A percentile compares a stretch with the other conserved stretches of the same genome.
These are phyloP conservation scores for Populus hybrid DNA, from an alignment of 441 rosid genomes.

Conservation along the genomic window DNA sequence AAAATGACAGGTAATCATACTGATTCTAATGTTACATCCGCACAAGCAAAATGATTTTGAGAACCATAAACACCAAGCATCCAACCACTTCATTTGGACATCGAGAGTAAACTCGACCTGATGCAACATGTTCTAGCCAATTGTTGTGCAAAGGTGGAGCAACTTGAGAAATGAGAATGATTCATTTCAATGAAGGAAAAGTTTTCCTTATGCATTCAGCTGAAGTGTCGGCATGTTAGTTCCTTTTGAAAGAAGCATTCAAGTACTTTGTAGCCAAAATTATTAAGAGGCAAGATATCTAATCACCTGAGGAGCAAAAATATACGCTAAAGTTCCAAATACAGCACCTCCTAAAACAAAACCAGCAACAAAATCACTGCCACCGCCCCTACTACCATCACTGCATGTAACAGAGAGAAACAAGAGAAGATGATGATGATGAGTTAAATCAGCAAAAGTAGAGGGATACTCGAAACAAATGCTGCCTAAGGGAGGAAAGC, in stretches of 20 bases:
- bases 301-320: conserved; percentile 92
- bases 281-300: conserved; percentile 6
- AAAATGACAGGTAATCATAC: background rate
- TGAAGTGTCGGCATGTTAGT: background rate
- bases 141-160: background rate
- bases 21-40: background rate
- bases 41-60: background rate
- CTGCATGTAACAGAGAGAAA: conserved; percentile 31
- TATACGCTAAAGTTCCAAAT: conserved; percentile 75
- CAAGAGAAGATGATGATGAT: background rate
- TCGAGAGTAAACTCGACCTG: background rate
- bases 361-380: conserved; percentile 84
- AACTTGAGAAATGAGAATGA: background rate
- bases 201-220: background rate
- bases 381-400: conserved; percentile 53
- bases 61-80: background rate
- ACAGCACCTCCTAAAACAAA: conserved; percentile 85
- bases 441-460: background rate
- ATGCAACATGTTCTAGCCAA: background rate
- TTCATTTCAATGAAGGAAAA: background rate
- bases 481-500: background rate
- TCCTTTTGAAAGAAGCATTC: background rate
- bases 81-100: background rate
- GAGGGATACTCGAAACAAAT: background rate
- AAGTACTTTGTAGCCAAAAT: background rate